A percentile compares a stretch with the other conserved stretches of the same genome.
Conservation (phyloP, 164 flowering plant genomes). For the Tinospora cordifolia region DNA sequence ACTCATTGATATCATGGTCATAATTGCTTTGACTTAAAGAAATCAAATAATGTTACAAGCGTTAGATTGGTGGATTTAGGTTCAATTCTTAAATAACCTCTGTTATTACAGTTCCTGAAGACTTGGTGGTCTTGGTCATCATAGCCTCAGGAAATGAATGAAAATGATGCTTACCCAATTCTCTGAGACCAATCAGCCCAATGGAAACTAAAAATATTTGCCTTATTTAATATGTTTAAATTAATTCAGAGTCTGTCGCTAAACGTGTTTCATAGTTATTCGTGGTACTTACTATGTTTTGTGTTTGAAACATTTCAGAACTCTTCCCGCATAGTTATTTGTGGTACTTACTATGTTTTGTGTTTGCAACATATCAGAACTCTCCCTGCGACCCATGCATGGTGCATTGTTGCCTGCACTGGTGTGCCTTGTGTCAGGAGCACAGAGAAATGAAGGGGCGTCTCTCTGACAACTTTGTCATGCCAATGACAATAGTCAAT, state of each 20-base stretch:
- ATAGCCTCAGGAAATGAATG: not conserved
- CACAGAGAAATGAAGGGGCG: slow-evolving; percentile 92
- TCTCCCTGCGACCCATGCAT: slow-evolving; percentile 94
- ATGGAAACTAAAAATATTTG: not conserved
- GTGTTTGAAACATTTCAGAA: slow-evolving; percentile 39
- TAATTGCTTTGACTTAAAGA: too few species aligned
- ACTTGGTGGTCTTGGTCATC: not conserved
- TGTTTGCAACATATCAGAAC: slow-evolving; percentile 40
- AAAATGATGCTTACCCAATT: not conserved
- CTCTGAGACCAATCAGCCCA: not conserved
- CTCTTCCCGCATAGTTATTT: slow-evolving; percentile 58
- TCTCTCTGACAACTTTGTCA: slow-evolving; percentile 52
- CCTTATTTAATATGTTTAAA: not conserved
- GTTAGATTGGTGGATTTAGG: too few species aligned
- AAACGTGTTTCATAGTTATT: not conserved
- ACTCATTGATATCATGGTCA: too few species aligned
- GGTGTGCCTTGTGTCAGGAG: slow-evolving; percentile 94
- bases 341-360: not conserved
- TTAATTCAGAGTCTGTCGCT: not conserved
- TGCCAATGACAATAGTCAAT: slow-evolving; percentile 76
- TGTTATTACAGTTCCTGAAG: not conserved
- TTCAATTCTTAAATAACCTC: too few species aligned
- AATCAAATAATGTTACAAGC: too few species aligned
- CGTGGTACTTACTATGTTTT: not conserved
- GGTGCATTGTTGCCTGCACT: slow-evolving; percentile 90